Conservation (phyloP, 1,139 yeast genomes). For the Candida tetrigidarum region DNA sequence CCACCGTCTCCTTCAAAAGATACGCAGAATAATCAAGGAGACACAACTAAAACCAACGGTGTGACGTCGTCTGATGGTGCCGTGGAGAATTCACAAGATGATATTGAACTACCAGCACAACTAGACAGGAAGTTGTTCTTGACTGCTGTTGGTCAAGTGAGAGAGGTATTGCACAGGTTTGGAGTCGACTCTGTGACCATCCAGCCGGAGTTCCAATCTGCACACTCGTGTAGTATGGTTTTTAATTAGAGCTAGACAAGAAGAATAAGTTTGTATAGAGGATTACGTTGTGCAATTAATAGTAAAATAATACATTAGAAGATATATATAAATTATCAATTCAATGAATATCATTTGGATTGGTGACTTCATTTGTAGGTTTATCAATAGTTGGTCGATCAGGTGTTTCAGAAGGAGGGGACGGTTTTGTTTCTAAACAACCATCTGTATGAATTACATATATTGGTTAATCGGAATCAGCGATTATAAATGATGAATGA, state of each 20-base stretch:
- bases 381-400: slow-evolving; percentile 12
- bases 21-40: too few relatives aligned
- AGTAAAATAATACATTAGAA: too few relatives aligned
- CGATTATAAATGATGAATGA: too few relatives aligned
- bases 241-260: too few relatives aligned
- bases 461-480: too few relatives aligned
- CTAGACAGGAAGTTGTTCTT: slow-evolving; percentile 55
- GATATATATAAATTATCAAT: too few relatives aligned
- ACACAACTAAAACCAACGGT: slow-evolving; percentile 21
- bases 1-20: too few relatives aligned
- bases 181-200: slow-evolving; percentile 95
- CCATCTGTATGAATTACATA: too few relatives aligned
- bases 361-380: slow-evolving; percentile 11
- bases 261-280: neutral
- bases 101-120: slow-evolving; percentile 14
- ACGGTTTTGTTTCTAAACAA: too few relatives aligned
- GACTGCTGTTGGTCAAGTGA: slow-evolving; percentile 73
- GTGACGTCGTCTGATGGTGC: too few relatives aligned
- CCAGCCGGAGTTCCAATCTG: slow-evolving; percentile 73
- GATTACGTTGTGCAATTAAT: neutral
- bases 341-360: too few relatives aligned
- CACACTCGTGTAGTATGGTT: neutral
- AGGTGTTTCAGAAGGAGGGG: slow-evolving; percentile 9
- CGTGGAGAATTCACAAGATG: too few relatives aligned
- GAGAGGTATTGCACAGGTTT: slow-evolving; percentile 77